Percentiles rank a stretch among this genome's conserved stretches.
These are phyloP conservation scores for Maudiozyma bulderi DNA, from an alignment of 805 yeast species.

Conservation along the genomic window DNA sequence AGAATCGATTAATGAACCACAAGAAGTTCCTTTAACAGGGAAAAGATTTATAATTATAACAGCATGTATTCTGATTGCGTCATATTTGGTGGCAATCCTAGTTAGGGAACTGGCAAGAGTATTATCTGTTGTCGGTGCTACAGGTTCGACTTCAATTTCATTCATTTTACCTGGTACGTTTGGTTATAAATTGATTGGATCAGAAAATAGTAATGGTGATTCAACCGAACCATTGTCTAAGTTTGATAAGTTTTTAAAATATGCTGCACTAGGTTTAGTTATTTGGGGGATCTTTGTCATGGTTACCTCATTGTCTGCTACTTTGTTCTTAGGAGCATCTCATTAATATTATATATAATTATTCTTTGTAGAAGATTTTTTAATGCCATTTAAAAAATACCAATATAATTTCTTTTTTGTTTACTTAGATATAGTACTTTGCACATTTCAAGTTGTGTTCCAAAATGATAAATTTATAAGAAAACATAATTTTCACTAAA, in stretches of 20 bases:
- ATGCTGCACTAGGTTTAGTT: constrained; percentile 31
- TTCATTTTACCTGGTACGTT: constrained; percentile 72
- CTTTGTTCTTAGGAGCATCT: constrained; percentile 18
- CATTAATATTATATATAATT: background rate
- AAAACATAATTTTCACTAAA: background rate
- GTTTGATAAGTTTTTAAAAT: constrained; percentile 28
- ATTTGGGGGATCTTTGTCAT: constrained; percentile 44
- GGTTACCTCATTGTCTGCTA: constrained; percentile 40
- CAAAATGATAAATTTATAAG: background rate
- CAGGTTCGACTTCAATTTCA: constrained; percentile 73
- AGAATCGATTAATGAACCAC: constrained; percentile 8
- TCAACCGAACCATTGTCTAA: constrained; percentile 15
- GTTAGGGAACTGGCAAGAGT: constrained; percentile 60
- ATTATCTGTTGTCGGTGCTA: constrained; percentile 67
- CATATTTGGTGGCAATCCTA: constrained; percentile 49
- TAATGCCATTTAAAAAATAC: background rate
- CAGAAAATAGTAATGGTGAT: constrained; percentile 7
- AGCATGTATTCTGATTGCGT: constrained; percentile 33
- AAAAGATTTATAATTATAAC: constrained; percentile 43
- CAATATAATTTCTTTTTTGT: background rate
- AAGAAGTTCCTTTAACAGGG: constrained; percentile 18
- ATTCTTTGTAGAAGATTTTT: background rate
- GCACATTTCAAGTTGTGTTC: background rate
- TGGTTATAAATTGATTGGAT: constrained; percentile 37
- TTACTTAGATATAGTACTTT: background rate